Base-by-base conservation (phyloP, 2,329 filamentous ascomycete species). In the Aspergillus terreus region DNA sequence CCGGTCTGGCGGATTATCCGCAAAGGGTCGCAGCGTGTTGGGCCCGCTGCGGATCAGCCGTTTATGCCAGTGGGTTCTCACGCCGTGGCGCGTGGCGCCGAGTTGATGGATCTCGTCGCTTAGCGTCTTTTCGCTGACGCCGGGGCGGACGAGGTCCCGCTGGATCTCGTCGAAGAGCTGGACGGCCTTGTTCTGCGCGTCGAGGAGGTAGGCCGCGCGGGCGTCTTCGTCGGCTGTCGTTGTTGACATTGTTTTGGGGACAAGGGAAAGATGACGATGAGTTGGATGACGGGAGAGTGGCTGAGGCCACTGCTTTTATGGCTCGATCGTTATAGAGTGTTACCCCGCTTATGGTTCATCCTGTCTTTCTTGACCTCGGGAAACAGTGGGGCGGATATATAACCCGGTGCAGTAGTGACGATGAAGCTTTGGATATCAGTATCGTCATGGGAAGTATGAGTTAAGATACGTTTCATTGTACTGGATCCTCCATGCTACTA, bases 31-130 rank as follows among this genome's bases (percentile, higher is more conserved):
- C 4, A 80, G 56, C 0, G 78, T 80, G 60, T 81, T 78, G 4
- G 75, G 73, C 0, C 78, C 78, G 54, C 74, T 77, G 6, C 78
- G 67, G 32, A 80, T 69, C 1, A 80, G 71, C 4, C 77, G 72
- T 58, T 80, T 81, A 63, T 81, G 78, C 78, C 78, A 81, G 53
- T 80, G 76, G 2, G 74, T 79, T 14, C 66, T 62, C 10, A 81
- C 68, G 14, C 68, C 69, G 61, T 77, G 67, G n/a, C 71, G 71
- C 33, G 72, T 61, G 7, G 63, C 55, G 36, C 73, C 76, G 0
- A 78, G 68, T 33, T 71, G 64, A 58, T 78, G 71, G 49, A 80
- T 79, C 56, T 77, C 69, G 27, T 76, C 63, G 63, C 71, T 78
- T 21, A 80, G 62, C 23, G 64, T 61, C 57, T 77, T 78, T 56